Conservation (phyloP, 495 filamentous ascomycete species). For the Niebla homalea region DNA sequence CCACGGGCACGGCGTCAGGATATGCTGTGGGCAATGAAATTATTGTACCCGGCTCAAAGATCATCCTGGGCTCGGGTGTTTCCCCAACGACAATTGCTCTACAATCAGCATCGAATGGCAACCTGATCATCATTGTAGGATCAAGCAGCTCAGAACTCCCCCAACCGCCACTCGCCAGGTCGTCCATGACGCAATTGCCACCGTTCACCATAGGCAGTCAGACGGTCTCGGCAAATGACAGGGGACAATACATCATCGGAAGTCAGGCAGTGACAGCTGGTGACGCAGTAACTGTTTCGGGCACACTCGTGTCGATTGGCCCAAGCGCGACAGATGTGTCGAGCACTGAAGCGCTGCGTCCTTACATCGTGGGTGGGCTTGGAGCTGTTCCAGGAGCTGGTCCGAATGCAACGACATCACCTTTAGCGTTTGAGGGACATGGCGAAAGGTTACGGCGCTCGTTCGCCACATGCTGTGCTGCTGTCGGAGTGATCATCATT, state of each 20-base stretch:
- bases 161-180: not conserved
- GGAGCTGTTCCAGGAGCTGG: not conserved
- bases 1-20: not conserved
- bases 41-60: constrained; percentile 1
- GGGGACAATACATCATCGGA: constrained; percentile 8
- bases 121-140: constrained; percentile 2
- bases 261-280: constrained; percentile 9
- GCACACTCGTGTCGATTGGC: constrained; percentile 10
- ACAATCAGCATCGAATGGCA: not conserved
- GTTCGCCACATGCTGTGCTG: too few species aligned
- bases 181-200: not conserved
- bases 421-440: too few species aligned
- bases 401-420: too few species aligned
- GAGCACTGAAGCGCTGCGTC: constrained; percentile 4
- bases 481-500: too few species aligned
- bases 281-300: constrained; percentile 3
- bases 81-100: not conserved
- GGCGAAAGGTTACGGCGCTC: too few species aligned
- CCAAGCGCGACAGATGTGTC: not conserved
- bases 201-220: constrained; percentile 3
- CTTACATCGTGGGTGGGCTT: not conserved
- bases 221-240: constrained; percentile 6
- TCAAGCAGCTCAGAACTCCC: not conserved
- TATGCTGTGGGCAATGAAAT: not conserved
- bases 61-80: constrained; percentile 5